Conservation (phyloP, 2,329 filamentous ascomycete genomes). For the Corynespora cassiicola region DNA sequence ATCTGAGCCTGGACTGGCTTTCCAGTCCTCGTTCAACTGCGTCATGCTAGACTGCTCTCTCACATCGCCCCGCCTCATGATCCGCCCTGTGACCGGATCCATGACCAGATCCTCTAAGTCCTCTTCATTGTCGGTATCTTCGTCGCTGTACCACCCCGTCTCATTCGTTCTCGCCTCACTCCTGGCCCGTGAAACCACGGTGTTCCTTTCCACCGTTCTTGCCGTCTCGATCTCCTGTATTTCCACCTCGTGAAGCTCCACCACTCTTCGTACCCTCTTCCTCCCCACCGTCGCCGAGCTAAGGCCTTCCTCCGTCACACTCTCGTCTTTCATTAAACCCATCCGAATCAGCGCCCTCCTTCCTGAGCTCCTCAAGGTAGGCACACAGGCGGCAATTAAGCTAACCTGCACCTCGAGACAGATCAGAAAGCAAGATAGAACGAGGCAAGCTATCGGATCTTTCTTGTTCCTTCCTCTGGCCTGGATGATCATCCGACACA, state of each 20-base stretch:
- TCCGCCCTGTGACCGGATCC: slow-evolving; percentile 10
- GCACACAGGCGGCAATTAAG: slow-evolving; percentile 19
- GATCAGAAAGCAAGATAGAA: slow-evolving; percentile 11
- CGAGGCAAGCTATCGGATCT: slow-evolving; percentile 2
- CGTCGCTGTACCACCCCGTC: not conserved
- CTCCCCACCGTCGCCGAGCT: not conserved
- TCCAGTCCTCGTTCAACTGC: slow-evolving; percentile 2
- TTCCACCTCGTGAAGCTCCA: not conserved
- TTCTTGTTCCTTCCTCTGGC: not conserved
- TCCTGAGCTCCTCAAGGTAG: slow-evolving; percentile 13
- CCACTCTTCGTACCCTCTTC: not conserved
- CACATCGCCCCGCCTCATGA: slow-evolving; percentile 4
- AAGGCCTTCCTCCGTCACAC: not conserved
- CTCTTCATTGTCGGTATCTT: no score
- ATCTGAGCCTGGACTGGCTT: not conserved
- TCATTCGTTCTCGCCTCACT: not conserved
- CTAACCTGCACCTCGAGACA: slow-evolving; percentile 14
- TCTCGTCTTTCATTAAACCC: no score
- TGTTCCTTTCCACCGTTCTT: no score
- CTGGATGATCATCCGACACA: slow-evolving; percentile 8
- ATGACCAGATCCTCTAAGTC: no score
- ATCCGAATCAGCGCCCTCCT: slow-evolving; percentile 11
- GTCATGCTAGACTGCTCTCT: slow-evolving; percentile 4
- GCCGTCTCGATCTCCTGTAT: not conserved
- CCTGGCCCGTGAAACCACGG: no score